Conservation (phyloP, 2,329 filamentous ascomycete genomes). For the Chrysoporthe cubensis region DNA sequence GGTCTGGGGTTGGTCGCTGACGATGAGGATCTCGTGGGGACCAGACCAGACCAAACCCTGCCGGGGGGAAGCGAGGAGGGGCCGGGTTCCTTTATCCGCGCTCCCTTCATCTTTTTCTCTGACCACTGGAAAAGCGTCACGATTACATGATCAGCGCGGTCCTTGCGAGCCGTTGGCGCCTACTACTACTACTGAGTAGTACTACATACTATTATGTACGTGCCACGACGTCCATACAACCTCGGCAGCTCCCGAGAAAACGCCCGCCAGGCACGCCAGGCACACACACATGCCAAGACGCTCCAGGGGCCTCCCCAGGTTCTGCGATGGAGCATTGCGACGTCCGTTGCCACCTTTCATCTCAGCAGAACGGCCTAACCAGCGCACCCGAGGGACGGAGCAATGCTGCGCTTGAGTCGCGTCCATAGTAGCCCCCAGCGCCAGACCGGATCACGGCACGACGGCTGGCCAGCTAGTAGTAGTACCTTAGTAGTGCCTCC, state of each 20-base stretch:
- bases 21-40: slow-evolving; percentile 1
- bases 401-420: not conserved
- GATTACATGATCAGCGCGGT: not conserved
- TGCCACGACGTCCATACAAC: not conserved
- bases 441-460: not conserved
- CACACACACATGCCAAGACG: not conserved
- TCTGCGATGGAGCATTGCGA: not conserved
- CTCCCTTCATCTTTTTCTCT: not conserved
- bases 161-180: too few species aligned
- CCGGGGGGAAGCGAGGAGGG: too few species aligned
- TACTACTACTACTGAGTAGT: too few species aligned
- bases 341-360: not conserved
- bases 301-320: not conserved
- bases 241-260: slow-evolving; percentile 10
- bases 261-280: too few species aligned
- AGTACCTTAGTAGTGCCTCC: not conserved
- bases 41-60: not conserved
- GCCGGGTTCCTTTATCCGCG: too few species aligned
- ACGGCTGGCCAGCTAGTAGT: not conserved
- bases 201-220: too few species aligned
- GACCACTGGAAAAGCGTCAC: not conserved
- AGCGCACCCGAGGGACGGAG: not conserved
- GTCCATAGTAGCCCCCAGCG: too few species aligned
- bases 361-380: not conserved
- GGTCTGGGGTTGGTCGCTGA: not conserved